Evolutionary conservation across 2,329 filamentous ascomycete species (phyloP).

Genomic region (Colletotrichum sp.): DNA sequence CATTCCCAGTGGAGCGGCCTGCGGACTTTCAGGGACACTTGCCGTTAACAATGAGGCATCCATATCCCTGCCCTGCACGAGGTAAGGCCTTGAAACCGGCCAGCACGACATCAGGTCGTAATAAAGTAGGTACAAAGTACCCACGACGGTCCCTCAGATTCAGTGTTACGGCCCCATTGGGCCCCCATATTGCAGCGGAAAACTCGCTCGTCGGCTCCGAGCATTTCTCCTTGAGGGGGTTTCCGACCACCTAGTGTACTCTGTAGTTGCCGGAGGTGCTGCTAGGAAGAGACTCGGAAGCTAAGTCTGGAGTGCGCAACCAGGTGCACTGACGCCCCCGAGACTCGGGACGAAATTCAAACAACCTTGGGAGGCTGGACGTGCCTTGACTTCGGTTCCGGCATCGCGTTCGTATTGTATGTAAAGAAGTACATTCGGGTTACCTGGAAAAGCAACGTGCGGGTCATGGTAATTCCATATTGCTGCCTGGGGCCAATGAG

Average conservation of each 20-base stretch:
- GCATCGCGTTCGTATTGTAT: not conserved
- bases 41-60: not conserved
- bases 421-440: not conserved
- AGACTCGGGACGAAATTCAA: slow-evolving; percentile 3
- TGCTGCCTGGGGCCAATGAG: not conserved
- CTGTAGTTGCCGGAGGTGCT: not conserved
- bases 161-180: not conserved
- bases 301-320: not conserved
- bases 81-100: slow-evolving; percentile 8
- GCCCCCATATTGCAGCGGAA: not conserved
- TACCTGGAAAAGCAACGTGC: not conserved
- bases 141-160: slow-evolving; percentile 8
- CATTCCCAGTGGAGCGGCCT: not conserved
- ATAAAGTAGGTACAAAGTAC: slow-evolving; percentile 7
- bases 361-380: not conserved
- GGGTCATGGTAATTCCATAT: not conserved
- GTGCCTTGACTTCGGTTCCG: slow-evolving; percentile 3
- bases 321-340: not conserved
- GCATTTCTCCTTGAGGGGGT: not conserved
- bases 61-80: slow-evolving; percentile 10
- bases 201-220: slow-evolving; percentile 16
- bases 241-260: not conserved
- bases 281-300: not conserved
- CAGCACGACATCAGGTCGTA: slow-evolving; percentile 17
- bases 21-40: not conserved